phyloP scores from a whole-genome alignment of 345 rosid species.

The Hypericum perforatum region DNA sequence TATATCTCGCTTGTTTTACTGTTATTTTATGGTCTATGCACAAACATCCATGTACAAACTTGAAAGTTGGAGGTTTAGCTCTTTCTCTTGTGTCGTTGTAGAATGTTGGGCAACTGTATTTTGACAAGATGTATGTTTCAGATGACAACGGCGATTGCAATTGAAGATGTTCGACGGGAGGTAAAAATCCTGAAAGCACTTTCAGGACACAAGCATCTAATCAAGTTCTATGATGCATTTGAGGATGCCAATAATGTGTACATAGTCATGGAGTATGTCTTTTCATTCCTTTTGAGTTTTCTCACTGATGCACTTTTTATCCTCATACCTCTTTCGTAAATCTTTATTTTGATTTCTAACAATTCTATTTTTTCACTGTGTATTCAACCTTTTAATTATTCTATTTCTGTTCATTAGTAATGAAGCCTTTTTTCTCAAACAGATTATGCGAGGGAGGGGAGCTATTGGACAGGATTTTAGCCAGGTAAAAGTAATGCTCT shows the following conservation, averaged over 20 bases:
- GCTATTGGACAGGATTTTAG: constrained; percentile 76
- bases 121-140: constrained; percentile 12
- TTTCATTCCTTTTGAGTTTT: background rate
- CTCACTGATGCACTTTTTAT: no score
- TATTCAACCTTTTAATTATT: background rate
- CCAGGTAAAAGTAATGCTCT: constrained; percentile 37
- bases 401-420: background rate
- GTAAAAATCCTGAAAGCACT: constrained; percentile 78
- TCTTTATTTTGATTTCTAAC: no score
- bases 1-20: no score
- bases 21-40: no score
- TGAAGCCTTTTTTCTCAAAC: constrained; percentile 13
- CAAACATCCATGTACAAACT: no score
- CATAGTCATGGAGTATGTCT: constrained; percentile 87
- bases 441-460: constrained; percentile 99
- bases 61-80: no score
- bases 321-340: no score
- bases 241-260: constrained; percentile 73
- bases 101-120: no score
- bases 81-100: no score
- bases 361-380: no score
- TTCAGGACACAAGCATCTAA: constrained; percentile 70
- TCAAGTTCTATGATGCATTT: constrained; percentile 73
- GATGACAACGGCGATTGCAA: constrained; percentile 81
- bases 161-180: constrained; percentile 94